phyloP scores from a whole-genome alignment of 2,329 filamentous ascomycete species.

The Cladosporium velox region DNA sequence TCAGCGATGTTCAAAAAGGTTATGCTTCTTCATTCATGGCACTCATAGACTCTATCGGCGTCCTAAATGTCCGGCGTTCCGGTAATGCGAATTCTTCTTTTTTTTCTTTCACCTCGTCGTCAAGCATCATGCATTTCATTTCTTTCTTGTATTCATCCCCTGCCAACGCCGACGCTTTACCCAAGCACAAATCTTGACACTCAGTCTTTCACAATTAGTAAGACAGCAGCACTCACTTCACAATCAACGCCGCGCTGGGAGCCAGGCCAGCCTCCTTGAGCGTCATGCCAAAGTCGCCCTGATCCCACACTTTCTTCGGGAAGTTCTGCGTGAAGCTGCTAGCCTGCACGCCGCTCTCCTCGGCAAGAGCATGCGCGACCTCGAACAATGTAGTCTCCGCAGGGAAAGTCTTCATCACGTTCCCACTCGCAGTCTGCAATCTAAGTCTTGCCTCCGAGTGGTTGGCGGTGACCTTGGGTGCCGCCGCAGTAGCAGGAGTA shows the following conservation, averaged over 20 bases:
- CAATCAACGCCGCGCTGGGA: slow-evolving; percentile 85
- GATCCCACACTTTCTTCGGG: slow-evolving; percentile 75
- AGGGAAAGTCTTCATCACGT: slow-evolving; percentile 82
- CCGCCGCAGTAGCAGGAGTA: slow-evolving; percentile 44
- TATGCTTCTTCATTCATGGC: slow-evolving; percentile 14
- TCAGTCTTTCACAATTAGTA: too few species aligned
- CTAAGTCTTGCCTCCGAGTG: slow-evolving; percentile 81
- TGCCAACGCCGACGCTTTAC: background rate
- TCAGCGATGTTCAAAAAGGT: slow-evolving; percentile 13
- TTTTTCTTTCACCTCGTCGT: background rate
- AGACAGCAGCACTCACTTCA: slow-evolving; percentile 47
- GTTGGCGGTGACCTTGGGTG: slow-evolving; percentile 61
- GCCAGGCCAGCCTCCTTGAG: slow-evolving; percentile 89
- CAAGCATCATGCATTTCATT: background rate
- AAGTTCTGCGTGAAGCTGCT: slow-evolving; percentile 83
- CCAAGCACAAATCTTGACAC: background rate
- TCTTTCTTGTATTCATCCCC: background rate
- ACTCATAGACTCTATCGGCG: slow-evolving; percentile 16
- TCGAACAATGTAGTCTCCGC: slow-evolving; percentile 93
- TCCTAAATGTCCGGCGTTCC: slow-evolving; percentile 7
- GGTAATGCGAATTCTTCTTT: slow-evolving; percentile 7
- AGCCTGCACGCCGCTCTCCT: slow-evolving; percentile 70
- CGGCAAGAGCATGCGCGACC: slow-evolving; percentile 73
- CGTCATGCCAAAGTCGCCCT: slow-evolving; percentile 79
- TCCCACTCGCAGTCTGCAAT: slow-evolving; percentile 74